These are phyloP conservation scores for Gossypium gossypioides DNA, from an alignment of 441 rosid species.

Conservation along the genomic window DNA sequence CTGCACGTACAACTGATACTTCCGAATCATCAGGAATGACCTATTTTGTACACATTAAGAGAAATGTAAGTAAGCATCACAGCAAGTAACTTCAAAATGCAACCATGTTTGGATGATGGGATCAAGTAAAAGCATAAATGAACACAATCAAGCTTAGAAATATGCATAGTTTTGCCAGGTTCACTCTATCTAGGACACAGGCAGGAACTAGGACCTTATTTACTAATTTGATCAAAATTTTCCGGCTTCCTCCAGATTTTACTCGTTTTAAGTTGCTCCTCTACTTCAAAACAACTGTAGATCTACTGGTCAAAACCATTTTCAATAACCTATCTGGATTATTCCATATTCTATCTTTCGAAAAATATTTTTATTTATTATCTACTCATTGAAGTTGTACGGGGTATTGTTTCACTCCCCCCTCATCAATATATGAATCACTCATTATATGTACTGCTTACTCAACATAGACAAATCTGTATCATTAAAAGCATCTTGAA, in stretches of 20 bases:
- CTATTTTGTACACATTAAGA: constrained; percentile 30
- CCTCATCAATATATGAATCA: background rate
- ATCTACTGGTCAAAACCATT: background rate
- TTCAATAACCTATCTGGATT: background rate
- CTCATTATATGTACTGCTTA: background rate
- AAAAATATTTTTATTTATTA: background rate
- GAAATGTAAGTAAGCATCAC: background rate
- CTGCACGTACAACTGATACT: constrained; percentile 43
- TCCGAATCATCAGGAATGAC: constrained; percentile 50
- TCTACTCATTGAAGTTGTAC: background rate
- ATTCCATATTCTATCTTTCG: background rate
- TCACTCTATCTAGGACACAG: background rate
- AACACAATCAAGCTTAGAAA: background rate
- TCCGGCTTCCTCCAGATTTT: background rate
- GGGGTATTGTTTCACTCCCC: background rate
- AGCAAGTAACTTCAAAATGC: background rate
- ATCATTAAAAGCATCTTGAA: background rate
- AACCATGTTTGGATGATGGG: background rate
- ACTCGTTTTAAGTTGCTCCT: background rate
- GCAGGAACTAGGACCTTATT: background rate
- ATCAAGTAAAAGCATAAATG: background rate
- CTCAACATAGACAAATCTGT: background rate
- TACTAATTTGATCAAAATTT: background rate
- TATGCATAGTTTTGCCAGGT: background rate
- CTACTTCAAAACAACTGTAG: no score